Percentiles rank a stretch among this genome's conserved stretches.
Evolutionary conservation across 768 basidiomycete species (phyloP).

Genomic region (Chalciporus chontae): DNA sequence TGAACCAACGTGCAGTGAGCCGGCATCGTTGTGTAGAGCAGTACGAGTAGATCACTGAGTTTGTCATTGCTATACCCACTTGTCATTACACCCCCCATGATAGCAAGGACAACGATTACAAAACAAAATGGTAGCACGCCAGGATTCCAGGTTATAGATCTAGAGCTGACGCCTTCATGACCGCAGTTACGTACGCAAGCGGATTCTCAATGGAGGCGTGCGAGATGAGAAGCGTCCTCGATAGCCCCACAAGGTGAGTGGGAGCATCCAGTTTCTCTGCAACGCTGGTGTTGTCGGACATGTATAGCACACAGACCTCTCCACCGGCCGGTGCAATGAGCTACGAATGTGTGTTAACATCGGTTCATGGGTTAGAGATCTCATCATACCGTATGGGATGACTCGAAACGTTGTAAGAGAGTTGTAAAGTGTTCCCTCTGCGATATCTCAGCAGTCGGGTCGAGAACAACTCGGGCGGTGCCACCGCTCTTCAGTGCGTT

Average conservation of each 20-base stretch:
- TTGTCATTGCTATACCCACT: no score
- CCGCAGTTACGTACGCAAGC: slow-evolving; percentile 55
- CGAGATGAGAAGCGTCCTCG: slow-evolving; percentile 47
- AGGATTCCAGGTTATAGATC: slow-evolving; percentile 4
- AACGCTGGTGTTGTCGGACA: slow-evolving; percentile 46
- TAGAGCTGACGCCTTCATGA: slow-evolving; percentile 28
- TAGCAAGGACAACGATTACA: background rate
- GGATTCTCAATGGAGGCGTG: slow-evolving; percentile 57
- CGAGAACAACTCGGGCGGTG: slow-evolving; percentile 43
- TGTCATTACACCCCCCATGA: no score
- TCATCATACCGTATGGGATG: slow-evolving; percentile 50
- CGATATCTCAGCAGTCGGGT: slow-evolving; percentile 36
- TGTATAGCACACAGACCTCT: slow-evolving; percentile 56
- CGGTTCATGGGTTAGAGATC: background rate
- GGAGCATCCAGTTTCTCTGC: slow-evolving; percentile 51
- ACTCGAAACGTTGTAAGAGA: slow-evolving; percentile 47
- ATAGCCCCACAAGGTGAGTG: slow-evolving; percentile 38
- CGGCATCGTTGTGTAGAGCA: no score
- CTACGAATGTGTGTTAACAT: slow-evolving; percentile 30
- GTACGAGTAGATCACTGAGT: no score
- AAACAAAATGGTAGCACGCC: background rate
- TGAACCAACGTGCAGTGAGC: no score
- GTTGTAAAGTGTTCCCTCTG: slow-evolving; percentile 46
- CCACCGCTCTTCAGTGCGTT: slow-evolving; percentile 50
- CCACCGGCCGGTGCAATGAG: slow-evolving; percentile 53